A percentile compares a stretch with the other conserved stretches of the same genome.
Conservation (phyloP, 2,329 filamentous ascomycete species). For the Fusarium sp. region DNA sequence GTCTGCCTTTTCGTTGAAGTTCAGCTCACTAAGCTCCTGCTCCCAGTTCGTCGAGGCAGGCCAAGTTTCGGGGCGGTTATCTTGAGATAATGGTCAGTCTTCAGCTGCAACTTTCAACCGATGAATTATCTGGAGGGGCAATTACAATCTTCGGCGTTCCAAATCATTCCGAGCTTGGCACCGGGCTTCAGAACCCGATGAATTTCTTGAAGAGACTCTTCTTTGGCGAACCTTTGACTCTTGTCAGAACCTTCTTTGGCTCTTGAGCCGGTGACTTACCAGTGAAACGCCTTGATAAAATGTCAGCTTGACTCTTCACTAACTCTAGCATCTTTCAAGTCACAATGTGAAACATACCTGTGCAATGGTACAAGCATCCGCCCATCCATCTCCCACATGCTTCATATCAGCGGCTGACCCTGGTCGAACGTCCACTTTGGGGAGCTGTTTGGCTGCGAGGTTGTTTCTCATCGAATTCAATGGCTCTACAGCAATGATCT, state of each 20-base stretch:
- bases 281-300: constrained; percentile 63
- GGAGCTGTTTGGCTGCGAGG: constrained; percentile 69
- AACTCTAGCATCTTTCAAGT: not conserved
- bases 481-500: constrained; percentile 73
- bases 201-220: constrained; percentile 73
- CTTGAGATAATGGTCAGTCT: constrained; percentile 52
- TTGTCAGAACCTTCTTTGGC: constrained; percentile 2
- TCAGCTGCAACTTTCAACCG: not conserved
- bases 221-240: constrained; percentile 72
- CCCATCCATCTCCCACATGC: constrained; percentile 65
- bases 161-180: constrained; percentile 74
- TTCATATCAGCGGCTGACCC: constrained; percentile 71
- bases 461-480: constrained; percentile 73
- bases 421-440: constrained; percentile 65
- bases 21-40: constrained; percentile 69
- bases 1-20: constrained; percentile 65
- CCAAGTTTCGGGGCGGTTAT: constrained; percentile 73
- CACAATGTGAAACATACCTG: constrained; percentile 65
- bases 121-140: not conserved
- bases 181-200: constrained; percentile 72
- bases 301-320: constrained; percentile 13
- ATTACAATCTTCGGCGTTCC: constrained; percentile 80
- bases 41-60: constrained; percentile 71
- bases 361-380: constrained; percentile 74
- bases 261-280: constrained; percentile 56